Base-by-base conservation (phyloP, 2,329 filamentous ascomycete species). In the Chalara sp. region DNA sequence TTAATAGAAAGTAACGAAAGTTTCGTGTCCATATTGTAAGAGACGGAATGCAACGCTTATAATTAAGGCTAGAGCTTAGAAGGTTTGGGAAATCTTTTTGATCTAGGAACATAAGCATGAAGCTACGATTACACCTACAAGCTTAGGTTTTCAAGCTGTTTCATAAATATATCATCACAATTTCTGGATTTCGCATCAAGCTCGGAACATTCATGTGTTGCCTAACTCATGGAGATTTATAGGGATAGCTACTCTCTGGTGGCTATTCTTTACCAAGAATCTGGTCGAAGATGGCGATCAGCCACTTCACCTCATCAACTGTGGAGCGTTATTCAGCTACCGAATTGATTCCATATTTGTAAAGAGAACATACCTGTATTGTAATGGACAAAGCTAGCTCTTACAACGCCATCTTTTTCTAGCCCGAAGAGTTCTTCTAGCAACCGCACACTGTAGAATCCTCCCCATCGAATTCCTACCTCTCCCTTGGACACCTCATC, bases 321-420 rank as follows among this genome's bases (percentile, higher is more conserved):
- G 52, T 30, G 40, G 6, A 30, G 21, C 2, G 21, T 21, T 40
- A 44, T 57, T 54, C 60, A 59, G 41, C 44, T 35, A 37, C 39
- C 32, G 30, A 13, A 43, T 6, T 10, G 30, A 21, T 32, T 32
- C 3, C 11, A 40, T 28, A 12, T 11, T 21, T 21, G 21, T 21
- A 21, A 21, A 28, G 4, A n/a, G 10, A 28, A 73, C 77, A 72
- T 61, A 81, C 78, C 62, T 3, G 82, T 86, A 59, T 89, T 89
- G 62, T 89, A 89, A 66, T 88, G 84, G 49, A 85, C 76, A 72
- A 87, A 73, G 59, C 82, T 86, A n/a, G 87, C 80, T 55, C 86
- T 74, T 5, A 86, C 75, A 6, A 88, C 78, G 0, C 83, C 86
- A 57, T 86, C 76, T 6, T 76, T 71, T 0, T 71, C 75, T 46